Base-by-base conservation (phyloP, 2,329 filamentous ascomycete species). In the Acephala macrosclerotiorum region DNA sequence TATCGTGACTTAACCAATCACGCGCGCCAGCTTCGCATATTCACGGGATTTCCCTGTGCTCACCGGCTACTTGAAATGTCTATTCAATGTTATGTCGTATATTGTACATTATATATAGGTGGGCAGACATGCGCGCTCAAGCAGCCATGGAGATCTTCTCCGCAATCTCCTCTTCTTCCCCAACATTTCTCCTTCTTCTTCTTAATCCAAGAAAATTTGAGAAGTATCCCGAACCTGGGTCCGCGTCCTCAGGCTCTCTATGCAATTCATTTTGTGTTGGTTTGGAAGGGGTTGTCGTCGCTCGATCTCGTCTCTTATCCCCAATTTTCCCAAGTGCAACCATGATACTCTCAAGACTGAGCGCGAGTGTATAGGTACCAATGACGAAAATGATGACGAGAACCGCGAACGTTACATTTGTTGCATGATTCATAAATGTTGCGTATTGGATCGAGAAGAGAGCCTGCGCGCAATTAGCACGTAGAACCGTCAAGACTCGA, bases 261-360 rank as follows among this genome's bases (percentile, higher is more conserved):
- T 45, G 55, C 8, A 7, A 3, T 2, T 36, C 42, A 25, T 36
- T 57, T 35, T 42, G 33, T 9, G 26, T 3, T 1, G 20, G 8
- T 8, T 38, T 57, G 6, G 29, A 7, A 7, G n/a, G 11, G 8
- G 8, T 49, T 33, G 16, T 11, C 22, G 29, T 55, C 22, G 12
- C 11, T 11, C 26, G 8, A 2, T 51, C 59, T 55, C 56, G 38
- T 49, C 36, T 61, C 40, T 63, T 35, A 25, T 47, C 55, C 36
- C 47, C 42, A n/a, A 68, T 58, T 14, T 55, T 29, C 6, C 53
- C 35, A 59, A 63, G 65, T 12, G 66, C 58, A 22, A 63, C 61
- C 12, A 68, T 67, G 14, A 66, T 62, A 26, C 45, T 66, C 56
- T 66, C 68, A n/a, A 70, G 57, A 40, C 61, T 71, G 33, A 68